These are phyloP conservation scores for Heliocybe sulcata DNA, from an alignment of 1,284 basidiomycete genomes.

Conservation along the genomic window DNA sequence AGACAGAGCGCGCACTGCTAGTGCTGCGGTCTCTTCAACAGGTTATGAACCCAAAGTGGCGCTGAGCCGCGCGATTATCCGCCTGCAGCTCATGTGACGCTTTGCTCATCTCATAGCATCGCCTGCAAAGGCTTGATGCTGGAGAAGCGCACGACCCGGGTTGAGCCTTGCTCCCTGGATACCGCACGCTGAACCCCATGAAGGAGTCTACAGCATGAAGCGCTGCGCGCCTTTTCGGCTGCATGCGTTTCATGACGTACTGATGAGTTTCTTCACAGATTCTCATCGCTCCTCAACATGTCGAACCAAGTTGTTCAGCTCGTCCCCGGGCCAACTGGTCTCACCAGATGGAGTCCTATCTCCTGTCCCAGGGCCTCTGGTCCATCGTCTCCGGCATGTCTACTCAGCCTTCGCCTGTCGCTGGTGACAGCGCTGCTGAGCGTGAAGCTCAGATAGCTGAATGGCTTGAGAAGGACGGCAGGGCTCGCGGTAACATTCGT, in stretches of 20 bases:
- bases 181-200: background rate
- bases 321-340: background rate
- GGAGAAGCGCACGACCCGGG: no score
- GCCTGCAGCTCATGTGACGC: no score
- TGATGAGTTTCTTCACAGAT: background rate
- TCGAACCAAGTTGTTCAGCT: background rate
- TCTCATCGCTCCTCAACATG: background rate
- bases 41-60: no score
- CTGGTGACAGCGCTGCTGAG: background rate
- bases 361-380: background rate
- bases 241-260: background rate
- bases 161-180: no score
- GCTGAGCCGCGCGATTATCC: no score
- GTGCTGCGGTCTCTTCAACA: no score
- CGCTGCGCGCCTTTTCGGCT: background rate
- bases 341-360: background rate
- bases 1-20: no score
- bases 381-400: background rate
- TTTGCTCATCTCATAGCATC: no score
- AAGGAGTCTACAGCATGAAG: background rate
- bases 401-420: background rate
- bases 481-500: background rate
- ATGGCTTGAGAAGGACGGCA: background rate
- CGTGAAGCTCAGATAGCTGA: no score
- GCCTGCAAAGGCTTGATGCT: no score